Conservation (phyloP, 441 rosid genomes). For the Populus hybrid region DNA sequence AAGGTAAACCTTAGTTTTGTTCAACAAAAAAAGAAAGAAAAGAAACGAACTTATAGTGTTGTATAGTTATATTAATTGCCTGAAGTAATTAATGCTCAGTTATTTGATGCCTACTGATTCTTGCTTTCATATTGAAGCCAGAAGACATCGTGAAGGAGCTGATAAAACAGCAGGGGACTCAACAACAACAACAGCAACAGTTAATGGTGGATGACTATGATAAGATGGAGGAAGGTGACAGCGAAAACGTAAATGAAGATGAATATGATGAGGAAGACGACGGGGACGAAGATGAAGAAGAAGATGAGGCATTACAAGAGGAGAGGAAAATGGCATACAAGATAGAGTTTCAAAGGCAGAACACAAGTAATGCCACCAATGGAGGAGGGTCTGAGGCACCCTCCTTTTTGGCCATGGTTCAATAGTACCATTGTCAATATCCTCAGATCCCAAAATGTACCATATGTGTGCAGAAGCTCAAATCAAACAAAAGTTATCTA, state of each 20-base stretch:
- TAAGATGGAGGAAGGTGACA: conserved; percentile 39
- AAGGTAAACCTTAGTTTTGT: conserved; percentile 33
- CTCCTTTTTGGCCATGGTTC: conserved; percentile 68
- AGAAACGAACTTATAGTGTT: not conserved
- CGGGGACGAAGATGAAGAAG: conserved; percentile 34
- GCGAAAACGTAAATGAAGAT: conserved; percentile 30
- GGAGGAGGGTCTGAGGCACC: conserved; percentile 64
- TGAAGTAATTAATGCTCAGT: not conserved
- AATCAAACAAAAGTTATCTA: conserved; percentile 6
- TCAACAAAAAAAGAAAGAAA: not conserved
- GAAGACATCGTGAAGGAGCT: conserved; percentile 83
- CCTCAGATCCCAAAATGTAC: conserved; percentile 16
- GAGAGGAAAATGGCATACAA: conserved; percentile 56
- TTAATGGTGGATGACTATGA: conserved; percentile 38
- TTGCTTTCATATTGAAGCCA: conserved; percentile 70
- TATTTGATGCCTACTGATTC: conserved; percentile 28
- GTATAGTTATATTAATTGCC: not conserved
- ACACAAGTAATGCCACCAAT: conserved; percentile 37
- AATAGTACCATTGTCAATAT: conserved; percentile 26
- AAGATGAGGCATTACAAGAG: conserved; percentile 48
- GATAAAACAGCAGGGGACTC: conserved; percentile 34
- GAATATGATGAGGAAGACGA: conserved; percentile 39
- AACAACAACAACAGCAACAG: conserved; percentile 25
- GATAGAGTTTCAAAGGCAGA: conserved; percentile 59
- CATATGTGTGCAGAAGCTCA: conserved; percentile 10